Conservation (phyloP, 2,329 filamentous ascomycete genomes). For the Acephala macrosclerotiorum region DNA sequence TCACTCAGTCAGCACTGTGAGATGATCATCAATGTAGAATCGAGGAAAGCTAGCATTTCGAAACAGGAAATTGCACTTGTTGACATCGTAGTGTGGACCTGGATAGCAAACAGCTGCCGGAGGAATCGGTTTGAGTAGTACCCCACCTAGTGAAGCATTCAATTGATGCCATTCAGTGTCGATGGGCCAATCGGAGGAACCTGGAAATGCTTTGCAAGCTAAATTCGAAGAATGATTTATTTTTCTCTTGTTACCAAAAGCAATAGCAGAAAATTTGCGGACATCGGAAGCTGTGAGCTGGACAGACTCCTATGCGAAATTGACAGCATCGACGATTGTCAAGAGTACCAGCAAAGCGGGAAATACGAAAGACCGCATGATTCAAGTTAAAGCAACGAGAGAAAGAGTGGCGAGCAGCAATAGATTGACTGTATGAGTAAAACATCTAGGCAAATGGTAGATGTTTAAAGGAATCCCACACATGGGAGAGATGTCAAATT, state of each 20-base stretch:
- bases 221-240: not conserved
- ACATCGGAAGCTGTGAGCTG: slow-evolving; percentile 29
- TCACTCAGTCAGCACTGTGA: slow-evolving; percentile 55
- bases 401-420: not conserved
- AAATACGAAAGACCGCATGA: not conserved
- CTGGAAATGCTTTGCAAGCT: slow-evolving; percentile 29
- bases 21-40: slow-evolving; percentile 45
- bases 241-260: slow-evolving; percentile 49
- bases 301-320: slow-evolving; percentile 28
- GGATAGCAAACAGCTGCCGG: slow-evolving; percentile 52
- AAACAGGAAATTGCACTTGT: slow-evolving; percentile 43
- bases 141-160: slow-evolving; percentile 52
- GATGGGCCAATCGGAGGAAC: slow-evolving; percentile 53
- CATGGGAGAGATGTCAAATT: not conserved
- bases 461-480: not conserved
- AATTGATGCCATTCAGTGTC: slow-evolving; percentile 53
- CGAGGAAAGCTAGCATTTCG: slow-evolving; percentile 31
- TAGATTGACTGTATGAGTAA: not conserved
- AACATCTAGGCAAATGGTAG: not conserved
- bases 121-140: slow-evolving; percentile 51
- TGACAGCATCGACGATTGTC: slow-evolving; percentile 14
- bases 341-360: not conserved
- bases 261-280: slow-evolving; percentile 24
- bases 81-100: slow-evolving; percentile 40
- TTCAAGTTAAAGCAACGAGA: not conserved